Conservation (phyloP, 176 grass and related monocot genomes). For the Saccharum spontaneum region DNA sequence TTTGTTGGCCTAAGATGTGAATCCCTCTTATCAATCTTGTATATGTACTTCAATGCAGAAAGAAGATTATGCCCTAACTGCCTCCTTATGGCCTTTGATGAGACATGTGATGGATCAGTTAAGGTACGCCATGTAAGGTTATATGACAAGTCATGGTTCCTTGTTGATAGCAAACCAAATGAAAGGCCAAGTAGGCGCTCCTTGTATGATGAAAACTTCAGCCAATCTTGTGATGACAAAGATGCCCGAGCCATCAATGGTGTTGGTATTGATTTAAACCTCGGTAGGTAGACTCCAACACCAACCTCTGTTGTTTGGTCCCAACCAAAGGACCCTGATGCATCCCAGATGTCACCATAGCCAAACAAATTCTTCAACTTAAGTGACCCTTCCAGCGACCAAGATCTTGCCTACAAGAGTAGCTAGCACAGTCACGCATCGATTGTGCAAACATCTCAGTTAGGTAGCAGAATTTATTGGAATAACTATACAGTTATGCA, state of each 20-base stretch:
- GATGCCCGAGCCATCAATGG: slow-evolving; percentile 68
- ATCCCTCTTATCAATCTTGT: slow-evolving; percentile 85
- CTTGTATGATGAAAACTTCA: slow-evolving; percentile 83
- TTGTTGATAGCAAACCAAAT: slow-evolving; percentile 85
- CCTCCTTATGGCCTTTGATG: slow-evolving; percentile 66
- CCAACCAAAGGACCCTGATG: slow-evolving; percentile 71
- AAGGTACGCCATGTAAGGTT: slow-evolving; percentile 76
- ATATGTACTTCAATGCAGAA: slow-evolving; percentile 86
- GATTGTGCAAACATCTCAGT: slow-evolving; percentile 16
- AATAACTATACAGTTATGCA: slow-evolving; percentile 3
- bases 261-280: slow-evolving; percentile 76
- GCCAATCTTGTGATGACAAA: slow-evolving; percentile 77
- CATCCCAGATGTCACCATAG: slow-evolving; percentile 90
- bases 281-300: slow-evolving; percentile 64
- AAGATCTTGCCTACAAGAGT: slow-evolving; percentile 55
- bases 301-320: slow-evolving; percentile 73
- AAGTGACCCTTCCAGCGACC: slow-evolving; percentile 76
- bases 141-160: slow-evolving; percentile 76
- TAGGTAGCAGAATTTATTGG: neutral
- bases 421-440: slow-evolving; percentile 21
- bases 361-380: slow-evolving; percentile 90
- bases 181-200: slow-evolving; percentile 68
- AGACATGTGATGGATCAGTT: slow-evolving; percentile 57
- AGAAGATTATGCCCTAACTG: slow-evolving; percentile 87
- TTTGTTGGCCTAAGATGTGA: slow-evolving; percentile 76